Conservation (phyloP, 306 rosid species). For the Albizia julibrissin region DNA sequence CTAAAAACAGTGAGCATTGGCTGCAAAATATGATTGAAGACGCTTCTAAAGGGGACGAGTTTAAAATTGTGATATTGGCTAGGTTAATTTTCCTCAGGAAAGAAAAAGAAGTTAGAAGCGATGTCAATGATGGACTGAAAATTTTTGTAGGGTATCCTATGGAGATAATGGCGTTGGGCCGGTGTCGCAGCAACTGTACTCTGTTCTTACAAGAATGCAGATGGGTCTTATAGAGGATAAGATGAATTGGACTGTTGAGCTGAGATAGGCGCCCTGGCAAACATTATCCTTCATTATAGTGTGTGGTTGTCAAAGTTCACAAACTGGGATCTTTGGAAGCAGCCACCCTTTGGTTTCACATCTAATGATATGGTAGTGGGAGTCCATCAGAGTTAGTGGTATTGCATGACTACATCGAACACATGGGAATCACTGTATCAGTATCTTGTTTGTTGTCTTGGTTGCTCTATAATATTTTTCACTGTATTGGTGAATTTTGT, state of each 20-base stretch:
- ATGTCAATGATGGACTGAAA: conserved; percentile 12
- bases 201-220: conserved; percentile 80
- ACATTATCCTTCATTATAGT: not conserved
- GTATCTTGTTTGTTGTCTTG: conserved; percentile 26
- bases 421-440: not conserved
- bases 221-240: conserved; percentile 87
- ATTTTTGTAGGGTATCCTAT: conserved; percentile 61
- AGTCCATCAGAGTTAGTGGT: conserved; percentile 11
- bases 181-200: conserved; percentile 81
- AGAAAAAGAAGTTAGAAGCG: conserved; percentile 8
- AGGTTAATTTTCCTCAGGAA: not conserved
- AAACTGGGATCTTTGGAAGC: not conserved
- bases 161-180: conserved; percentile 66
- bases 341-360: not conserved
- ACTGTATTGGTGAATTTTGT: not conserved
- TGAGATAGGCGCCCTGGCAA: conserved; percentile 41
- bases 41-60: not conserved
- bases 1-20: not conserved
- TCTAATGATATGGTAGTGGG: conserved; percentile 26
- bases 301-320: conserved; percentile 3
- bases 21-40: not conserved
- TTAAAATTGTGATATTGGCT: not conserved
- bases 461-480: conserved; percentile 13
- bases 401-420: conserved; percentile 25
- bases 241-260: conserved; percentile 89